Conservation (phyloP, 306 rosid genomes). For the Glycine soja region DNA sequence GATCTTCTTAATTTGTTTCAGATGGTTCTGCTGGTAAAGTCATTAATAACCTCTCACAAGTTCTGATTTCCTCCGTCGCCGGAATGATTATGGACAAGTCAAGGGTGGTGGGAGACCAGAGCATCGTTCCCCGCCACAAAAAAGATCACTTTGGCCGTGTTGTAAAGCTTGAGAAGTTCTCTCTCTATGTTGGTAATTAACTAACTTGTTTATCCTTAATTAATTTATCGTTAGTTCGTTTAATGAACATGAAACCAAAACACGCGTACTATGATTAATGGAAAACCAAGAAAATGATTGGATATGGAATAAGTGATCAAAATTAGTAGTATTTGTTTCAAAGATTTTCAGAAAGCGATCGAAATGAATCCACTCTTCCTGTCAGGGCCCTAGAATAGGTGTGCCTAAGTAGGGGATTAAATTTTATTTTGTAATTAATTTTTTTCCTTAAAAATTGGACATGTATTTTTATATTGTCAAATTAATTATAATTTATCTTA, state of each 20-base stretch:
- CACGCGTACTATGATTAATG: neutral
- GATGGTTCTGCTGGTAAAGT: slow-evolving; percentile 52
- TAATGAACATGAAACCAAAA: neutral
- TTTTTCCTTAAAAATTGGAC: neutral
- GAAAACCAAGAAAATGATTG: neutral
- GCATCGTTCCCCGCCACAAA: slow-evolving; percentile 47
- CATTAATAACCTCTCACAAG: neutral
- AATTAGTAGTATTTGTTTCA: neutral
- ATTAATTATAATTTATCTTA: neutral
- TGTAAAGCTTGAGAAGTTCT: slow-evolving; percentile 64
- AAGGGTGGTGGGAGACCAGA: slow-evolving; percentile 5
- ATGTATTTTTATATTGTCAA: neutral
- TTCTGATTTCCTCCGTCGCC: slow-evolving; percentile 52
- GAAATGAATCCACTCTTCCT: neutral
- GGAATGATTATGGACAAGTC: slow-evolving; percentile 48
- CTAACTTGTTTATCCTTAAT: too few relatives aligned
- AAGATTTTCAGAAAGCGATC: neutral
- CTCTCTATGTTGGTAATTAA: slow-evolving; percentile 69
- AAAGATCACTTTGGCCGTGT: slow-evolving; percentile 67
- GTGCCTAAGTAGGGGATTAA: neutral
- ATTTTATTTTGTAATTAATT: neutral
- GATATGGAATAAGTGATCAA: too few relatives aligned
- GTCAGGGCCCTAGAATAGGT: neutral
- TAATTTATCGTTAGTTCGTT: too few relatives aligned
- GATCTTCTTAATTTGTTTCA: neutral